Percentiles rank a stretch among this genome's conserved stretches.
phyloP scores from a whole-genome alignment of 805 yeast species.

The Nakazawaea pomicola region DNA sequence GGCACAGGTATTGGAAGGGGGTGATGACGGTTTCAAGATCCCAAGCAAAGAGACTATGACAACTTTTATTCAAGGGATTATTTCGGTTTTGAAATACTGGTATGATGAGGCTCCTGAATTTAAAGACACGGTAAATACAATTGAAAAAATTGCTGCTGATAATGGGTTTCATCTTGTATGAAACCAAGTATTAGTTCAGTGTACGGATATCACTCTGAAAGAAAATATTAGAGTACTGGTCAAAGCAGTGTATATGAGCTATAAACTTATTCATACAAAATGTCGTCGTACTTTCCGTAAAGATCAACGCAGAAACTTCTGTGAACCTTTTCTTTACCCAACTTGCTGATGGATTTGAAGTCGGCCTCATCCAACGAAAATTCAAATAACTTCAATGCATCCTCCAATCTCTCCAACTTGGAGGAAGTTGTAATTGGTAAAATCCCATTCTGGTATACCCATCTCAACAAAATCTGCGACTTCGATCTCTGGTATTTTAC shows the following conservation, averaged over 20 bases:
- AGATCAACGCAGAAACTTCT: slow-evolving; percentile 20
- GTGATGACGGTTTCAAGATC: background rate
- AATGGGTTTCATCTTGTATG: no score
- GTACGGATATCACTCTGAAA: background rate
- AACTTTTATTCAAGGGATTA: slow-evolving; percentile 1
- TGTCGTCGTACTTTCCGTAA: slow-evolving; percentile 16
- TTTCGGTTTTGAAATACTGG: slow-evolving; percentile 6
- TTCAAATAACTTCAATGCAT: slow-evolving; percentile 49
- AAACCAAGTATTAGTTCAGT: no score
- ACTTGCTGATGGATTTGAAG: slow-evolving; percentile 32
- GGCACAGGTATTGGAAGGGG: background rate
- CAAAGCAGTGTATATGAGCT: no score
- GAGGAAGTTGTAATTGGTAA: slow-evolving; percentile 75
- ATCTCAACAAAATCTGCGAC: slow-evolving; percentile 64
- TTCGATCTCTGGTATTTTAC: slow-evolving; percentile 53
- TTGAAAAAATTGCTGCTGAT: background rate
- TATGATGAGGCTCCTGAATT: slow-evolving; percentile 10
- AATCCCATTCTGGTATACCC: slow-evolving; percentile 61
- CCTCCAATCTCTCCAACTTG: slow-evolving; percentile 48
- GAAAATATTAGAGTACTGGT: no score
- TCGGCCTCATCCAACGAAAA: slow-evolving; percentile 53
- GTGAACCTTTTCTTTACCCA: slow-evolving; percentile 31
- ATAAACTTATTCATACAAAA: background rate
- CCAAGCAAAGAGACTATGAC: slow-evolving; percentile 5
- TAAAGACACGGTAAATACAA: background rate